phyloP scores from a whole-genome alignment of 805 yeast species.

The Cyberlindnera bimundalis region DNA sequence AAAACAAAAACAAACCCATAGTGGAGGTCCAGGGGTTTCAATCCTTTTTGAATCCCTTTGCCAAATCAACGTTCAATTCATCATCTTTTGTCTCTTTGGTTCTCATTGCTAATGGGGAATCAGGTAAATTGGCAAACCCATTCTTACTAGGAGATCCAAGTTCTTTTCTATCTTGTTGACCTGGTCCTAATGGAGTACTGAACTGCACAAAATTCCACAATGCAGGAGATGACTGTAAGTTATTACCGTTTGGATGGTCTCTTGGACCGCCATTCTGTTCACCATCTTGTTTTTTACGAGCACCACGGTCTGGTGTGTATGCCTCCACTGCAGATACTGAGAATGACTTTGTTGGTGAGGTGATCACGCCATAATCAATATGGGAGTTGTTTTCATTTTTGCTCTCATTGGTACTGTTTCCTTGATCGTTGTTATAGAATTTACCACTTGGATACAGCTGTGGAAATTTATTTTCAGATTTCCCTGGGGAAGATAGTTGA shows the following conservation, averaged over 20 bases:
- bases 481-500: conserved; percentile 20
- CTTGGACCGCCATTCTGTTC: conserved; percentile 20
- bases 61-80: conserved; percentile 44
- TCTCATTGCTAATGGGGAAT: conserved; percentile 23
- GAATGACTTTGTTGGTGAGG: conserved; percentile 40
- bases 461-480: conserved; percentile 8
- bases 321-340: conserved; percentile 55
- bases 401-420: conserved; percentile 11
- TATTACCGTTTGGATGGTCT: conserved; percentile 8
- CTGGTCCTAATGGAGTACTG: conserved; percentile 38
- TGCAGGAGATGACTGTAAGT: conserved; percentile 65
- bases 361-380: conserved; percentile 24
- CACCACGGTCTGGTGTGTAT: conserved; percentile 61
- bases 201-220: conserved; percentile 91
- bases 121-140: conserved; percentile 17
- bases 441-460: conserved; percentile 2
- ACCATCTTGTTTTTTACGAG: conserved; percentile 23
- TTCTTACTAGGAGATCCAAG: conserved; percentile 22
- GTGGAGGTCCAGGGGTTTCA: neutral
- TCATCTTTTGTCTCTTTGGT: conserved; percentile 28
- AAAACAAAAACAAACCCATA: neutral
- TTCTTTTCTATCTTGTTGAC: conserved; percentile 18
- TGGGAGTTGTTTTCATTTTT: conserved; percentile 12
- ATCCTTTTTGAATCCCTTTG: conserved; percentile 40
- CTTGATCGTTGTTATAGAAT: conserved; percentile 12